Evolutionary conservation across 2,329 filamentous ascomycete genomes (phyloP).

Genomic region (Fusarium bulbicola): DNA sequence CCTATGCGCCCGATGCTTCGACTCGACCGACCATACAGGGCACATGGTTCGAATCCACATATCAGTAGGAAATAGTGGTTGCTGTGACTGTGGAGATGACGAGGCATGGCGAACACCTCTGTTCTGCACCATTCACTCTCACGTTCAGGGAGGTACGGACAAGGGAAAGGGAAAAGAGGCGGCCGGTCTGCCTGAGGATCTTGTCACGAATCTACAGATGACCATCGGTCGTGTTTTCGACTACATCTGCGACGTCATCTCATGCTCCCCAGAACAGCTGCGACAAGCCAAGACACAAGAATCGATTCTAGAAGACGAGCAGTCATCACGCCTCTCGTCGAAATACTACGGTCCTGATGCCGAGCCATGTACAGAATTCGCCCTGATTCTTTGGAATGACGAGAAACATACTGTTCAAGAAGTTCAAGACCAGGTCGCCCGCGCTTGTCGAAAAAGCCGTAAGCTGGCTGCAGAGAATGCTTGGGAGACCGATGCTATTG

Average conservation of each 20-base stretch:
- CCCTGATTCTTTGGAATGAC: constrained; percentile 94
- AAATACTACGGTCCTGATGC: constrained; percentile 71
- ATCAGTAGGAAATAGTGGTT: constrained; percentile 90
- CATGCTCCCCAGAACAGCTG: constrained; percentile 95
- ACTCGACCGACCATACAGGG: constrained; percentile 91
- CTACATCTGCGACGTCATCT: constrained; percentile 97
- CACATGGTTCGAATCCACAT: constrained; percentile 92
- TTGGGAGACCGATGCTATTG: constrained; percentile 88
- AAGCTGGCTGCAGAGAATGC: constrained; percentile 78
- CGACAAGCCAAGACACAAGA: constrained; percentile 84
- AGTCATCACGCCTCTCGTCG: constrained; percentile 76
- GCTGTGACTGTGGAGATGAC: constrained; percentile 95
- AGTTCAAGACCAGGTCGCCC: constrained; percentile 87
- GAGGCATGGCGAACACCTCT: constrained; percentile 93
- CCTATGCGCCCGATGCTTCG: constrained; percentile 92
- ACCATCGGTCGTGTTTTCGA: constrained; percentile 88
- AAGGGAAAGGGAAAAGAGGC: constrained; percentile 71
- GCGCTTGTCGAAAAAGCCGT: constrained; percentile 80
- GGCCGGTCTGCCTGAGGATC: constrained; percentile 74
- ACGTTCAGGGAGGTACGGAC: constrained; percentile 56
- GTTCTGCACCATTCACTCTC: constrained; percentile 92
- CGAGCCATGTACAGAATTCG: constrained; percentile 69
- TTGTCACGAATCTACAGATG: constrained; percentile 80
- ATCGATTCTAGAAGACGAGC: constrained; percentile 83
- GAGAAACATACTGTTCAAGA: constrained; percentile 97